phyloP scores from a whole-genome alignment of 495 filamentous ascomycete species.

The Viridothelium virens region DNA sequence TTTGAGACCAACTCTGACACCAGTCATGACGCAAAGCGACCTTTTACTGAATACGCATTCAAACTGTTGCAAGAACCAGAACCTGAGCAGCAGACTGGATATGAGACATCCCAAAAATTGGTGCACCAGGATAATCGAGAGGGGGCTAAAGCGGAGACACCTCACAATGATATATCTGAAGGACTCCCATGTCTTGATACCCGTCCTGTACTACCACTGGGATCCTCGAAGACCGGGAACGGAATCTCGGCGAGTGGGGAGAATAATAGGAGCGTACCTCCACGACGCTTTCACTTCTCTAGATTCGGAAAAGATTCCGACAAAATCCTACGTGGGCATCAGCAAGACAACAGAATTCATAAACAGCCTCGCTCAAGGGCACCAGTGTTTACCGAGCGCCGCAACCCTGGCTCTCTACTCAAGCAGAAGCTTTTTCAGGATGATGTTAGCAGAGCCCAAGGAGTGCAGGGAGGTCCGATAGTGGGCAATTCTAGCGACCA shows the following conservation, averaged over 20 bases:
- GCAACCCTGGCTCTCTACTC: neutral
- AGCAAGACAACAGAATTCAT: neutral
- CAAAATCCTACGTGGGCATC: neutral
- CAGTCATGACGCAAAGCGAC: neutral
- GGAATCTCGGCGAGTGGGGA: neutral
- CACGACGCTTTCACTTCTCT: slow-evolving; percentile 5
- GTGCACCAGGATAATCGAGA: too few species aligned
- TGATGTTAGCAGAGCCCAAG: neutral
- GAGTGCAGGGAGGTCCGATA: neutral
- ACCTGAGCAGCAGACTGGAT: too few species aligned
- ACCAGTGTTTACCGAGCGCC: neutral
- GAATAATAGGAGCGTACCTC: neutral
- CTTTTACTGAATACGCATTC: neutral
- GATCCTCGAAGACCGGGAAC: neutral
- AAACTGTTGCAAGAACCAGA: neutral
- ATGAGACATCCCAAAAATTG: too few species aligned
- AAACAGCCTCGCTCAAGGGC: neutral
- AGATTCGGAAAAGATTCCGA: neutral
- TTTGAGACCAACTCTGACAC: neutral
- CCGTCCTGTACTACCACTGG: neutral
- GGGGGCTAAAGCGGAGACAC: too few species aligned
- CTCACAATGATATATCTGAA: neutral
- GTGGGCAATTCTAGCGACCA: neutral
- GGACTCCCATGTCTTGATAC: neutral
- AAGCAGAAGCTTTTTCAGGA: neutral